These are phyloP conservation scores for Fusarium napiforme DNA, from an alignment of 2,329 filamentous ascomycete species.

Conservation along the genomic window DNA sequence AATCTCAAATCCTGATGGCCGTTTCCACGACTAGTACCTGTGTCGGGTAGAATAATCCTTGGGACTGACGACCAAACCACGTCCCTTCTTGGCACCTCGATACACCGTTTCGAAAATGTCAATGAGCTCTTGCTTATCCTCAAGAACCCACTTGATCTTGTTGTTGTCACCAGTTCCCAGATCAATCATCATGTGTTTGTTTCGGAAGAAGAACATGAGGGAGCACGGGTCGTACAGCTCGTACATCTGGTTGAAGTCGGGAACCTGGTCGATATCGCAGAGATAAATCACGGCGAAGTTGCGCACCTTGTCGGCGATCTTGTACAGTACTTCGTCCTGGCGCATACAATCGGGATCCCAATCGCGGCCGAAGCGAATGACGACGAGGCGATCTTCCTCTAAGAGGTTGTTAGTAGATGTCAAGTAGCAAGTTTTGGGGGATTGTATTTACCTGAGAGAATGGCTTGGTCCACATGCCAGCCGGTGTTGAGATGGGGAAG, in stretches of 20 bases:
- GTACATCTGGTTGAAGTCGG: slow-evolving; percentile 97
- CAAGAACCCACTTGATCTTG: slow-evolving; percentile 92
- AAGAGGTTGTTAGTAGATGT: slow-evolving; percentile 12
- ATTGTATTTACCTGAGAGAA: slow-evolving; percentile 60
- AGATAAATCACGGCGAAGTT: slow-evolving; percentile 94
- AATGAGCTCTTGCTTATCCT: slow-evolving; percentile 98
- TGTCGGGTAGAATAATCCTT: slow-evolving; percentile 67
- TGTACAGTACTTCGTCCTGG: slow-evolving; percentile 94
- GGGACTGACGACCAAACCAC: slow-evolving; percentile 94
- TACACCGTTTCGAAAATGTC: slow-evolving; percentile 99
- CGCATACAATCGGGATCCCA: slow-evolving; percentile 77
- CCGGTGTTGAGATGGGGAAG: slow-evolving; percentile 90
- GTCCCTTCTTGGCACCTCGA: slow-evolving; percentile 96
- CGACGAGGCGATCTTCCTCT: slow-evolving; percentile 91
- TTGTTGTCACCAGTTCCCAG: slow-evolving; percentile 99
- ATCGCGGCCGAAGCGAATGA: slow-evolving; percentile 93
- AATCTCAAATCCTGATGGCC: not conserved
- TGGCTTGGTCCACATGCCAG: slow-evolving; percentile 99
- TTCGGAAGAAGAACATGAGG: slow-evolving; percentile 96
- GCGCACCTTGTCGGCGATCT: slow-evolving; percentile 91
- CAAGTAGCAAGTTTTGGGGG: not conserved
- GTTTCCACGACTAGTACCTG: slow-evolving; percentile 29
- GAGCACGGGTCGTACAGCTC: slow-evolving; percentile 91
- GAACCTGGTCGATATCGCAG: slow-evolving; percentile 90
- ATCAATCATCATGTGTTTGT: slow-evolving; percentile 99